Evolutionary conservation across 805 yeast genomes (phyloP).

Genomic region (Candida alai): DNA sequence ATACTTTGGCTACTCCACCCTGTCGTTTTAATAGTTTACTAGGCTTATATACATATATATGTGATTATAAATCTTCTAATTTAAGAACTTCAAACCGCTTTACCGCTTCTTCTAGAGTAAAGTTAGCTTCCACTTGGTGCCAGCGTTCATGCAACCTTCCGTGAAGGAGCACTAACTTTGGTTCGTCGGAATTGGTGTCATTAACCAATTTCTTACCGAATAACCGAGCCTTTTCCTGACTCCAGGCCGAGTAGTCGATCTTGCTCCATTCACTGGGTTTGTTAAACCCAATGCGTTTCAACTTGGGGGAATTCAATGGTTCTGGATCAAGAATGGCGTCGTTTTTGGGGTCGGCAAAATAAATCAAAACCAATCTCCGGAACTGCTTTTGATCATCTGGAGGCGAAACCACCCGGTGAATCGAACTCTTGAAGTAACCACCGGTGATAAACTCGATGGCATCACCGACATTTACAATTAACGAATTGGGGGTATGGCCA

Average conservation of each 20-base stretch:
- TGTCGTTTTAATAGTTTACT: background rate
- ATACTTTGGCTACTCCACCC: background rate
- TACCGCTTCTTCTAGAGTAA: constrained; percentile 24
- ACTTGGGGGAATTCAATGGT: constrained; percentile 21
- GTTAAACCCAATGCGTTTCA: constrained; percentile 17
- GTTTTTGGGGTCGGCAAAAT: constrained; percentile 21
- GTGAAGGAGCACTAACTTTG: constrained; percentile 31
- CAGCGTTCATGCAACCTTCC: constrained; percentile 43
- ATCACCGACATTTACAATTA: constrained; percentile 28
- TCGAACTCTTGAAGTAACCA: constrained; percentile 24
- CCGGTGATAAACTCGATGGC: constrained; percentile 30
- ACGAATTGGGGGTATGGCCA: constrained; percentile 26
- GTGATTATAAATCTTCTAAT: constrained; percentile 6
- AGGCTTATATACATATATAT: background rate
- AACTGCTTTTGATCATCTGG: constrained; percentile 23
- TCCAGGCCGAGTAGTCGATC: constrained; percentile 25
- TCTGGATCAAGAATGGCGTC: constrained; percentile 22
- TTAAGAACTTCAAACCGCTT: constrained; percentile 21
- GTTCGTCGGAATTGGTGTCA: constrained; percentile 31
- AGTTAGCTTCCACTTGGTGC: constrained; percentile 31
- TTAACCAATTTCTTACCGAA: constrained; percentile 40
- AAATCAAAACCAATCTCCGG: constrained; percentile 22
- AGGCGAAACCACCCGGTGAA: constrained; percentile 25
- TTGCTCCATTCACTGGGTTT: constrained; percentile 26
- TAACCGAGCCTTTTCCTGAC: constrained; percentile 43